Percentiles rank a stretch among this genome's conserved stretches.
Evolutionary conservation across 2,329 filamentous ascomycete genomes (phyloP).

Genomic region (Graphilbum sp.): DNA sequence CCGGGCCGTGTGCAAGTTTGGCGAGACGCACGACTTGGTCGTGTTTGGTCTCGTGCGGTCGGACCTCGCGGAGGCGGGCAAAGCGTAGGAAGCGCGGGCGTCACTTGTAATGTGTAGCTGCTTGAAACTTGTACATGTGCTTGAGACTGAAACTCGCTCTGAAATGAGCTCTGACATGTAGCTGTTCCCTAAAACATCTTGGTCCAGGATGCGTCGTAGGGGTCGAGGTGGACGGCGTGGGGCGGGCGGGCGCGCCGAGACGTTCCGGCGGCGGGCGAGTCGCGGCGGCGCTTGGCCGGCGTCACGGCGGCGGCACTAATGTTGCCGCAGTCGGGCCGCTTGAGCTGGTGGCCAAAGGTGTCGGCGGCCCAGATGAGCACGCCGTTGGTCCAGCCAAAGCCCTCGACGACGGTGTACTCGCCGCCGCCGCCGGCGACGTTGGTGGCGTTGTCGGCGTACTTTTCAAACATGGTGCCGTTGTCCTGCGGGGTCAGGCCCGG

Average conservation of each 20-base stretch:
- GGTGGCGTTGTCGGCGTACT: conserved; percentile 44
- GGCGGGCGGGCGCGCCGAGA: conserved; percentile 6
- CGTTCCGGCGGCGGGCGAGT: neutral
- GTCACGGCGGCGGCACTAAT: conserved; percentile 24
- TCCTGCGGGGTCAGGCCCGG: conserved; percentile 24
- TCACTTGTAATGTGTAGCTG: too few species aligned
- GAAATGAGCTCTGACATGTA: neutral
- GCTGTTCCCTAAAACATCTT: conserved; percentile 27
- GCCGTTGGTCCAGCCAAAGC: conserved; percentile 56
- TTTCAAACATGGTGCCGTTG: conserved; percentile 52
- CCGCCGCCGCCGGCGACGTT: conserved; percentile 48
- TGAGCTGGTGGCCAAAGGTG: conserved; percentile 38
- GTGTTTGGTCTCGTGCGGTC: conserved; percentile 18
- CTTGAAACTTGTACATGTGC: neutral
- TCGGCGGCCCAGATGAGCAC: conserved; percentile 51
- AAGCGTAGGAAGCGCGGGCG: neutral
- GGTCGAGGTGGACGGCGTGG: conserved; percentile 28
- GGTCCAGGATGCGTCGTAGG: conserved; percentile 28
- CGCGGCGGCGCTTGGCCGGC: conserved; percentile 14
- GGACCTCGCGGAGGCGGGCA: conserved; percentile 1
- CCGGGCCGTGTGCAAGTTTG: conserved; percentile 25
- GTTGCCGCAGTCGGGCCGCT: conserved; percentile 37
- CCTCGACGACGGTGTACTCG: conserved; percentile 53
- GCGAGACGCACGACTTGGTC: conserved; percentile 19
- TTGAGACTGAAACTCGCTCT: too few species aligned